A percentile compares a stretch with the other conserved stretches of the same genome.
phyloP scores from a whole-genome alignment of 208 protist species.

The Trypanosoma vivax region DNA sequence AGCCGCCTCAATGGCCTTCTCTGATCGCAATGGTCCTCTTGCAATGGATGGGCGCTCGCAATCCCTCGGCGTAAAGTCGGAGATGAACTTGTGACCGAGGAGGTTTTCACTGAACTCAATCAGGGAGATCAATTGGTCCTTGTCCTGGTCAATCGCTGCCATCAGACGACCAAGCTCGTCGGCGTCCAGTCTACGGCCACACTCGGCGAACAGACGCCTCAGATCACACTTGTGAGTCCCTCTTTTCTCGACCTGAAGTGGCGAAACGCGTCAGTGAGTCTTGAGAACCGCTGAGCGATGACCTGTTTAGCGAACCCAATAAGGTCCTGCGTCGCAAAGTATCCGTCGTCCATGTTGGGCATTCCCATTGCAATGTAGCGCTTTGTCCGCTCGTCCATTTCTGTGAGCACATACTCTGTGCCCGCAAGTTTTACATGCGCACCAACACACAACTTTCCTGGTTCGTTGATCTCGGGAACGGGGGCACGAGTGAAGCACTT shows the following conservation, averaged over 20 bases:
- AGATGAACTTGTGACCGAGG: conserved; percentile 72
- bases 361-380: conserved; percentile 69
- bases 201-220: conserved; percentile 49
- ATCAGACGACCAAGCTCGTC: conserved; percentile 54
- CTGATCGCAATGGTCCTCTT: conserved; percentile 27
- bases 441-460: conserved; percentile 66
- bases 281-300: conserved; percentile 56
- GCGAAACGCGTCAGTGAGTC: conserved; percentile 71
- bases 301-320: conserved; percentile 49
- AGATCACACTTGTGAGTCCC: conserved; percentile 56
- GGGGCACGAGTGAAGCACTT: conserved; percentile 82
- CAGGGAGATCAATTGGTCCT: conserved; percentile 71
- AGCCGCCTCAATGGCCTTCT: conserved; percentile 19
- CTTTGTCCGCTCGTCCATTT: conserved; percentile 75
- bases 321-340: conserved; percentile 63
- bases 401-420: conserved; percentile 49
- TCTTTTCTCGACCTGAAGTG: conserved; percentile 55
- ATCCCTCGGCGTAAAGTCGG: conserved; percentile 52
- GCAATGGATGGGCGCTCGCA: conserved; percentile 9
- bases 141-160: conserved; percentile 59
- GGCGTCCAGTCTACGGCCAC: conserved; percentile 33
- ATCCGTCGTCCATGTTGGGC: conserved; percentile 59
- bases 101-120: conserved; percentile 78
- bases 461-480: conserved; percentile 51
- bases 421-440: conserved; percentile 50